Evolutionary conservation across 352 stramenopile genomes (phyloP).

Genomic region (Halophytophthora polymorphica): DNA sequence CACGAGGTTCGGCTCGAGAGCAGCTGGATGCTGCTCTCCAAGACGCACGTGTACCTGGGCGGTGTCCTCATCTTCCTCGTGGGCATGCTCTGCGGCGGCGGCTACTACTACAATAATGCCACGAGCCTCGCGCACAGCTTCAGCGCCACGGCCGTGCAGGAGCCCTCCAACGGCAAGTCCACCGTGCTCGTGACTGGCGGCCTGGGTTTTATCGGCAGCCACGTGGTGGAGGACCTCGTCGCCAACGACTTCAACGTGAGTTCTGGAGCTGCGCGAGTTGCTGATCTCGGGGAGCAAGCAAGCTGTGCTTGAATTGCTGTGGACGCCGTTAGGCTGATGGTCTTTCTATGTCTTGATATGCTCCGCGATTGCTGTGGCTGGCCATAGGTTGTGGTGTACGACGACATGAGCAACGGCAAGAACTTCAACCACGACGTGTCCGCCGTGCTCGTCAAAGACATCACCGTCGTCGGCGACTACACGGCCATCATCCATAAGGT

Average conservation of each 20-base stretch:
- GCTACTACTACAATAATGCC: constrained; percentile 47
- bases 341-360: neutral
- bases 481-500: constrained; percentile 81
- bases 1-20: constrained; percentile 43
- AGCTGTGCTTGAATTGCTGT: constrained; percentile 1
- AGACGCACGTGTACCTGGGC: constrained; percentile 69
- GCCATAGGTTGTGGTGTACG: constrained; percentile 75
- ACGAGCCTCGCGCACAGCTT: constrained; percentile 24
- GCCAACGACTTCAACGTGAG: constrained; percentile 73
- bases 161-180: constrained; percentile 26
- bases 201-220: constrained; percentile 82
- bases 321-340: constrained; percentile 1
- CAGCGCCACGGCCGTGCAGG: constrained; percentile 27
- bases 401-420: constrained; percentile 88
- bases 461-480: constrained; percentile 77
- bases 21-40: constrained; percentile 70
- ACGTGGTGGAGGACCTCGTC: constrained; percentile 80
- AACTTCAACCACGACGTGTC: constrained; percentile 79
- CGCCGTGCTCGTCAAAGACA: constrained; percentile 80
- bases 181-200: constrained; percentile 80
- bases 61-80: constrained; percentile 61
- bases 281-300: neutral
- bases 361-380: neutral
- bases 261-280: constrained; percentile 5
- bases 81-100: constrained; percentile 61